A percentile compares a stretch with the other conserved stretches of the same genome.
These are phyloP conservation scores for Puya raimondii DNA, from an alignment of 176 grass and related monocot species.

Conservation along the genomic window DNA sequence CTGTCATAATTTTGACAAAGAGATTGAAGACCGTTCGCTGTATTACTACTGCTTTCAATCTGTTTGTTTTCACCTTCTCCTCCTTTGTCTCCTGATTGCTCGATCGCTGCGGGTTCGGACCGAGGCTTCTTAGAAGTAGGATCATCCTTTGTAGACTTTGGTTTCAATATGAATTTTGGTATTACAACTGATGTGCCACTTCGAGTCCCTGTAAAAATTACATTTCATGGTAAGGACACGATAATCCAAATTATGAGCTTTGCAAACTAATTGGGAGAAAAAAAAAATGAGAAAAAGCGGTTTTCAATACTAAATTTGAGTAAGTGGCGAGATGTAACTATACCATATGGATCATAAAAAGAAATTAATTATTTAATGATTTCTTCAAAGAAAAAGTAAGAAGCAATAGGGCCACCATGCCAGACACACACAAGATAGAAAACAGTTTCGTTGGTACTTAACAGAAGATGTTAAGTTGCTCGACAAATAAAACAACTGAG, in stretches of 20 bases:
- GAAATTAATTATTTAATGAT: too few species aligned
- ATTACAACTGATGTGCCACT: not conserved
- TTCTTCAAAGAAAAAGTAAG: not conserved
- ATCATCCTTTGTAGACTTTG: not conserved
- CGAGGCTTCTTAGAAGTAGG: not conserved
- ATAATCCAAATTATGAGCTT: not conserved
- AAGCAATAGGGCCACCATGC: not conserved
- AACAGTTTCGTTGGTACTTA: not conserved
- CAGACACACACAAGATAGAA: not conserved
- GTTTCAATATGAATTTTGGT: constrained; percentile 2
- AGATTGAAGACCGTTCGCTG: not conserved
- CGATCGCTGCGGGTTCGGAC: not conserved
- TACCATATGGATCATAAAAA: too few species aligned
- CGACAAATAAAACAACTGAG: not conserved
- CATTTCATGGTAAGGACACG: not conserved
- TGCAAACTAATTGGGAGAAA: not conserved
- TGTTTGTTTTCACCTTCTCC: not conserved
- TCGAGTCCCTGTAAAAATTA: not conserved
- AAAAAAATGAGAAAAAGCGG: not conserved
- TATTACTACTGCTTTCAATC: not conserved
- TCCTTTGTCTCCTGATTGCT: not conserved
- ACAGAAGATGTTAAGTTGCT: not conserved
- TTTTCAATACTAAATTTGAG: too few species aligned
- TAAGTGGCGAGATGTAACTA: too few species aligned
- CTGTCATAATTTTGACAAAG: not conserved